Evolutionary conservation across 345 rosid species (phyloP), one percentile per base, ranked within the genome.

Genomic region (Mallotus nudiflorus): DNA sequence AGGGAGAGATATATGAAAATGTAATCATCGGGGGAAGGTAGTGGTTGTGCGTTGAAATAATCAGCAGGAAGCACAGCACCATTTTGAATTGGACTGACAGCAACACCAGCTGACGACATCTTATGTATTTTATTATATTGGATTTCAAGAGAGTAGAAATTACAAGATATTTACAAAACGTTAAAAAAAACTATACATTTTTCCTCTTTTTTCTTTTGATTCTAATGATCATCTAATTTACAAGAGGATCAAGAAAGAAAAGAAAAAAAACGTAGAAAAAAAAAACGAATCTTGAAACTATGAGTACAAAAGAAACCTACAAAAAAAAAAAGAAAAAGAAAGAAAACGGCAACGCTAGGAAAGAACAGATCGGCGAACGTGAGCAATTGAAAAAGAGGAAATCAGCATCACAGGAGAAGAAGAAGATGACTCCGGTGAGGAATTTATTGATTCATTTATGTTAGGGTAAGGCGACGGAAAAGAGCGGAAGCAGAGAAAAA

Each of bases 81-180:
- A 68, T 45, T 80, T 33, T 71, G 78, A 76, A 76, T 61, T 65
- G 77, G 84, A 69, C 81, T 62, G 51, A 81, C 49, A 48, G 82
- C 80, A 66, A 91, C 78, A 83, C 88, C 88, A 74, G 82, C 77
- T 58, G 92, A 77, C 92, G 89, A 87, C 69, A 66, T 85, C 57
- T 62, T 40, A 19, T 9, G 28, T 62, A 22, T 15, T 15, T 24
- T 22, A 37, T 25, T 9, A 24, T 13, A 51, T 37, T 49, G 54
- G 46, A 61, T 58, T 57, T 31, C 1, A 33, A 19, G 69, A 46
- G 64, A 64, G 33, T n/a, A 9, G 54, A 72, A 54, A 11, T 25
- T 27, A n/a, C 1, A 52, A 44, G 13, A 18, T 5, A 24, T 39
- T 29, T 16, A 48, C 65, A 35, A 58, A 39, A 16, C 15, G 45